Evolutionary conservation across 2,329 filamentous ascomycete genomes (phyloP), one percentile per base, ranked within the genome.

Genomic region (Hawksworthiomyces lignivorus): DNA sequence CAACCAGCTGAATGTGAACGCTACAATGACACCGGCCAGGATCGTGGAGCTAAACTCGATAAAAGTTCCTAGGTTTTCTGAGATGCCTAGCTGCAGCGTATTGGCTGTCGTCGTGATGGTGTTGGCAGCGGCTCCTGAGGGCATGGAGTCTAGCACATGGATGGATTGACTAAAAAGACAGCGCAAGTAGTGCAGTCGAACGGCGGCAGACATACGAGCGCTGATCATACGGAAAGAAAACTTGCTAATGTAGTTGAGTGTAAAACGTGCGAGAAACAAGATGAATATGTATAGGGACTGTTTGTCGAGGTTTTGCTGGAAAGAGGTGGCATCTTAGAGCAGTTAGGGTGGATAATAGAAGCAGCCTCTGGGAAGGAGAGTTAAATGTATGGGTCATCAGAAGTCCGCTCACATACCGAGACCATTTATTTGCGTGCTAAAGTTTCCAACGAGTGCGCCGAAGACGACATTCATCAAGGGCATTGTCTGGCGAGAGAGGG

Each of bases 191-290:
- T 78, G 69, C 24, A 80, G 68, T 21, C 84, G 69, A 36, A 82
- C 68, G 14, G 69, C 73, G 2, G 77, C 73, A 5, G 77, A 80
- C 49, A 80, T 67, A 22, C 76, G 69, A 43, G 80, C 74, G 19
- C 76, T 76, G 45, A 79, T 75, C 57, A 80, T 71, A 18, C 77
- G 73, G 48, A 79, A 79, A 28, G 65, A 64, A 51, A 80, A 75
- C 69, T 62, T 62, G 53, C 53, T 55, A 48, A 58, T 50, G 41
- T 85, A 87, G 46, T 73, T 75, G 30, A 84, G 62, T 15, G 63
- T 54, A 50, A 84, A 80, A 36, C 81, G 77, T 12, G 65, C 82
- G 30, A 87, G 59, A 57, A 87, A 88, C 7, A 88, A 65, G 42
- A 77, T 77, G 41, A 87, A 73, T 52, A 87, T 78, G 58, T 80